Percentiles rank a stretch among this genome's conserved stretches.
phyloP scores from a whole-genome alignment of 2,329 filamentous ascomycete species.

The Monilinia fructigena region DNA sequence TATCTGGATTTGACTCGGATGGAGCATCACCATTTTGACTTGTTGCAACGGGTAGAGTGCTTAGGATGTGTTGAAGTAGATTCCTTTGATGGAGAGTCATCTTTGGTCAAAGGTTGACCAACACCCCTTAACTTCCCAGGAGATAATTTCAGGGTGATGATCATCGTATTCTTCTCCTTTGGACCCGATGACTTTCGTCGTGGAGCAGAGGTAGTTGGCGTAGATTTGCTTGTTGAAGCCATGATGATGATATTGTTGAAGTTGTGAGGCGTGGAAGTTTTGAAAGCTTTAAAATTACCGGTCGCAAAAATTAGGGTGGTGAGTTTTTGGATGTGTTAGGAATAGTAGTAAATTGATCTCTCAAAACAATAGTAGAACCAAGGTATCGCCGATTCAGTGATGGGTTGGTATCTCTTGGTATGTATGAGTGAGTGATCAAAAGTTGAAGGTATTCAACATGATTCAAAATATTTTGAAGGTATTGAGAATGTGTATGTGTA shows the following conservation, averaged over 20 bases:
- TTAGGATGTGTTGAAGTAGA: conserved; percentile 44
- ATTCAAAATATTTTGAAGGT: conserved; percentile 9
- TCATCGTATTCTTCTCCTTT: conserved; percentile 36
- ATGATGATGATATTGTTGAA: conserved; percentile 27
- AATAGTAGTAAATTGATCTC: background rate
- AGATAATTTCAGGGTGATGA: conserved; percentile 55
- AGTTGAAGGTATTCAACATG: conserved; percentile 14
- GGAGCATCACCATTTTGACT: conserved; percentile 54
- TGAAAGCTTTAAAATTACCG: conserved; percentile 10
- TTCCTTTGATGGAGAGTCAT: conserved; percentile 42
- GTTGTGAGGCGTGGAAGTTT: background rate
- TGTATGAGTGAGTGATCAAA: conserved; percentile 2
- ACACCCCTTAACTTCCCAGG: conserved; percentile 51
- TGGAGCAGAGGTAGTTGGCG: conserved; percentile 24
- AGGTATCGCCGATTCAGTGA: background rate
- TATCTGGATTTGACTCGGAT: conserved; percentile 59
- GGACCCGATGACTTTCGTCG: conserved; percentile 35
- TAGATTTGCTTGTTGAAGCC: conserved; percentile 33
- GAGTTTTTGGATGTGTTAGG: conserved; percentile 14
- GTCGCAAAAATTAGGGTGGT: conserved; percentile 17
- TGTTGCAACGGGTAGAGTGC: conserved; percentile 42
- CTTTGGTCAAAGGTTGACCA: conserved; percentile 44
- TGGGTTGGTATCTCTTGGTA: background rate
- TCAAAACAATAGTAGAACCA: conserved; percentile 3
- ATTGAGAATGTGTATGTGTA: conserved; percentile 3